These are phyloP conservation scores for Suhomyces bokatorum DNA, from an alignment of 1,139 yeast species.

Conservation along the genomic window DNA sequence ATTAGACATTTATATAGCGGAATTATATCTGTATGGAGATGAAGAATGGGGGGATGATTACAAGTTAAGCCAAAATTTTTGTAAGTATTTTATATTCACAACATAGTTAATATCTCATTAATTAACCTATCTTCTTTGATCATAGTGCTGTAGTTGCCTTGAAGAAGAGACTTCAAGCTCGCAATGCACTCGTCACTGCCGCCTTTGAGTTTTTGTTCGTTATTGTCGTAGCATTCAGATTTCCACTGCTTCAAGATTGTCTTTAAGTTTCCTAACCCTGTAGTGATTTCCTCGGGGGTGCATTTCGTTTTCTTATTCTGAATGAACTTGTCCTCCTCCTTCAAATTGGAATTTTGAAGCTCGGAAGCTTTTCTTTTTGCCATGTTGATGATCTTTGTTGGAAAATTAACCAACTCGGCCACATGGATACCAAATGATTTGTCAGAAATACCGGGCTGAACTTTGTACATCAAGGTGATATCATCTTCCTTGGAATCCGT, in stretches of 20 bases:
- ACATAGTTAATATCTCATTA: conserved; percentile 39
- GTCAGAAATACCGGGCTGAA: conserved; percentile 88
- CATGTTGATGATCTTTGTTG: conserved; percentile 84
- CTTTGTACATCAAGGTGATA: conserved; percentile 84
- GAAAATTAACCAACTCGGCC: conserved; percentile 93
- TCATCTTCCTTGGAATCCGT: conserved; percentile 51
- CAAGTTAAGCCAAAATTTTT: not conserved
- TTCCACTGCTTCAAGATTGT: conserved; percentile 65
- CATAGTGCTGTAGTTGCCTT: conserved; percentile 22
- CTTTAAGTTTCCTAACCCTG: conserved; percentile 59
- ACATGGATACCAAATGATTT: conserved; percentile 97
- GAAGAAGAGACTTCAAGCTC: conserved; percentile 39
- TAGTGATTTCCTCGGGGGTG: conserved; percentile 51
- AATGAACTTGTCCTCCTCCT: conserved; percentile 42
- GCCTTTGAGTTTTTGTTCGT: conserved; percentile 29
- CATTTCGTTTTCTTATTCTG: conserved; percentile 54
- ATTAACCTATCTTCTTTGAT: conserved; percentile 40
- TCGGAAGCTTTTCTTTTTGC: conserved; percentile 93
- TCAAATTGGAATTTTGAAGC: conserved; percentile 62
- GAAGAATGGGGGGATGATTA: not conserved
- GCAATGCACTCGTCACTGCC: conserved; percentile 37
- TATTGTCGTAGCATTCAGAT: conserved; percentile 42
- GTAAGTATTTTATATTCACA: conserved; percentile 18
- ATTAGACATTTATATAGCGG: not conserved
- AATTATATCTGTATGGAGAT: not conserved